Percentiles rank a stretch among this genome's conserved stretches.
Conservation (phyloP, 2,329 filamentous ascomycete genomes). For the Penicillium sp. region DNA sequence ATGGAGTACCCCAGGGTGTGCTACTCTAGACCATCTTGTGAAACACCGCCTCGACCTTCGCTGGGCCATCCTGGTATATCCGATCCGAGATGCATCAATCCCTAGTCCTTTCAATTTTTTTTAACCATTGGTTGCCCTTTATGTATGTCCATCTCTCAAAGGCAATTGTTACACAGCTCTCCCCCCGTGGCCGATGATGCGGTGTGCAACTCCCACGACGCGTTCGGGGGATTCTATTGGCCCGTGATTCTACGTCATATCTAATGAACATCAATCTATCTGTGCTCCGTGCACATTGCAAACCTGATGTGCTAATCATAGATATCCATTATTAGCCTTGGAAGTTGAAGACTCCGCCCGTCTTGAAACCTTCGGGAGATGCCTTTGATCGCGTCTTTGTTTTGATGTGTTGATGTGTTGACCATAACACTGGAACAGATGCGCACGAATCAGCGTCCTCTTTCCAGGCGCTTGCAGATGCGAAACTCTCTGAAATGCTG, state of each 20-base stretch:
- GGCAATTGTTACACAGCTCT: not conserved
- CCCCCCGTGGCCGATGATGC: not conserved
- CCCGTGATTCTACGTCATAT: slow-evolving; percentile 25
- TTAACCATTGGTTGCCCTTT: not conserved
- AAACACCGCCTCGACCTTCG: slow-evolving; percentile 7
- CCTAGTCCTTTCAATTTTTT: not conserved
- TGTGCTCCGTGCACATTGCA: slow-evolving; percentile 8
- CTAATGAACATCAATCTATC: not conserved
- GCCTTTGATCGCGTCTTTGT: not conserved
- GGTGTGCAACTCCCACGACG: not conserved
- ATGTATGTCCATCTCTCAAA: not conserved
- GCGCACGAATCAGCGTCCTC: not conserved
- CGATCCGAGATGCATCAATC: slow-evolving; percentile 2
- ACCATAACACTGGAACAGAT: not conserved
- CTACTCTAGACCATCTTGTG: slow-evolving; percentile 18
- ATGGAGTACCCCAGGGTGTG: slow-evolving; percentile 16
- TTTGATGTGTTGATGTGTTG: not conserved
- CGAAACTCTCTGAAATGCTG: slow-evolving; percentile 2
- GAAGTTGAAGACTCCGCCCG: not conserved
- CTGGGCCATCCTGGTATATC: not conserved
- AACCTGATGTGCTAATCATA: slow-evolving; percentile 5
- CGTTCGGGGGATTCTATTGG: slow-evolving; percentile 8
- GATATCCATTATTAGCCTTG: not conserved
- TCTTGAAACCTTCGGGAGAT: not conserved
- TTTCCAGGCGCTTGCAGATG: slow-evolving; percentile 11